Conservation (phyloP, 2,329 filamentous ascomycete genomes). For the Fusarium staphyleae region DNA sequence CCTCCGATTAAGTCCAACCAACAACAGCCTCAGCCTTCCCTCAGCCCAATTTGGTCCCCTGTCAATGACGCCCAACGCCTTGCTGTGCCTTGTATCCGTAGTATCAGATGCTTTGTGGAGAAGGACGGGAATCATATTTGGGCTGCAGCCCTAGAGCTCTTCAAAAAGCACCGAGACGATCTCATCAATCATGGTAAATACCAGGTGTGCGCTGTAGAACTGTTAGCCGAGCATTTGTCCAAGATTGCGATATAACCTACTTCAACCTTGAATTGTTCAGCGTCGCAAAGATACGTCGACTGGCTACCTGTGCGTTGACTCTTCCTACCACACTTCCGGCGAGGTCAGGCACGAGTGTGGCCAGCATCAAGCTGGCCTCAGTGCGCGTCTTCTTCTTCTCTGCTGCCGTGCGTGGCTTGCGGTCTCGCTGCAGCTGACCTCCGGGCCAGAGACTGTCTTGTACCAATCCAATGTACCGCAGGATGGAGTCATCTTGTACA, state of each 20-base stretch:
- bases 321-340: constrained; percentile 92
- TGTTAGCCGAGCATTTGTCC: constrained; percentile 29
- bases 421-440: constrained; percentile 61
- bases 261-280: constrained; percentile 92
- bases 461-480: constrained; percentile 77
- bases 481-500: constrained; percentile 78
- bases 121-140: constrained; percentile 6
- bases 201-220: constrained; percentile 66
- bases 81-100: constrained; percentile 23
- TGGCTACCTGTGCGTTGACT: constrained; percentile 88
- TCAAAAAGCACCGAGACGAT: constrained; percentile 70
- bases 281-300: constrained; percentile 85
- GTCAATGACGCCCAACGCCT: constrained; percentile 37
- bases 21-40: constrained; percentile 14
- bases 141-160: constrained; percentile 40
- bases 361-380: constrained; percentile 88
- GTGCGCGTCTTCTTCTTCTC: constrained; percentile 83
- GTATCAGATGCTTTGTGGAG: constrained; percentile 22
- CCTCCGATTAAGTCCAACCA: constrained; percentile 20
- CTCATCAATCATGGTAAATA: constrained; percentile 76
- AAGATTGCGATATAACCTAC: constrained; percentile 58
- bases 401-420: constrained; percentile 65
- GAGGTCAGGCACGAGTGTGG: constrained; percentile 87
- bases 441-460: constrained; percentile 82
- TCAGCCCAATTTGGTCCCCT: constrained; percentile 26